Base-by-base conservation (phyloP, 495 filamentous ascomycete genomes). In the Ascobolus immersus region DNA sequence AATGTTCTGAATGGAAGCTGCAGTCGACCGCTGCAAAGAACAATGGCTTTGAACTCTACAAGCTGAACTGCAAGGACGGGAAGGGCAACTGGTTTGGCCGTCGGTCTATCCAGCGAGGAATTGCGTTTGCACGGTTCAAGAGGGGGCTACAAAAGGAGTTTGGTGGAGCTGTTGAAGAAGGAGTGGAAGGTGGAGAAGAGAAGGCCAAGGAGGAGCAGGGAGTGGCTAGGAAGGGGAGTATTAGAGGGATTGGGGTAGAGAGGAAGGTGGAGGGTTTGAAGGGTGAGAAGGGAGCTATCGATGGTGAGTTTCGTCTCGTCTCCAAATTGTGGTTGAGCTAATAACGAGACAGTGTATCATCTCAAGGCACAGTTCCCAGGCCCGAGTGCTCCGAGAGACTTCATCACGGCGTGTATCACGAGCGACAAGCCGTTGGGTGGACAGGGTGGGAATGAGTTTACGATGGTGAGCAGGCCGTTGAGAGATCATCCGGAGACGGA, bases 71-170 rank as follows among this genome's bases (percentile, higher is more conserved):
- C 0, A 68, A 71, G 36, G 86, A 93, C 45, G 73, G 80, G 2
- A 71, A 71, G 30, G 86, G 84, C 0, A 59, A 68, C 3, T 94
- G 84, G 84, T 94, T 93, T 52, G 79, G 76, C 7, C 54, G 86
- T 35, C 59, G 79, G 18, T 90, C 77, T 43, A 59, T 93, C 11
- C 81, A 93, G 38, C 65, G 71, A 41, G 70, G 71, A 0, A 46
- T 86, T 14, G 55, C 66, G 1, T 94, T 89, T 48, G 52, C 56
- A 9, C 72, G 65, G 45, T 92, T 71, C 57, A 64, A 62, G 39
- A 34, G 62, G 1, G 55, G 55, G 0, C 38, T 58, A 0, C 56
- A 64, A 47, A 57, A 58, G 33, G 54, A 56, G 15, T 44, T 50
- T 56, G 65, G 62, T 60, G 45, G 50, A 49, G 36, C 71, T 59